Conservation (phyloP, 1,284 basidiomycete genomes). For the Cystobasidium pallidum region DNA sequence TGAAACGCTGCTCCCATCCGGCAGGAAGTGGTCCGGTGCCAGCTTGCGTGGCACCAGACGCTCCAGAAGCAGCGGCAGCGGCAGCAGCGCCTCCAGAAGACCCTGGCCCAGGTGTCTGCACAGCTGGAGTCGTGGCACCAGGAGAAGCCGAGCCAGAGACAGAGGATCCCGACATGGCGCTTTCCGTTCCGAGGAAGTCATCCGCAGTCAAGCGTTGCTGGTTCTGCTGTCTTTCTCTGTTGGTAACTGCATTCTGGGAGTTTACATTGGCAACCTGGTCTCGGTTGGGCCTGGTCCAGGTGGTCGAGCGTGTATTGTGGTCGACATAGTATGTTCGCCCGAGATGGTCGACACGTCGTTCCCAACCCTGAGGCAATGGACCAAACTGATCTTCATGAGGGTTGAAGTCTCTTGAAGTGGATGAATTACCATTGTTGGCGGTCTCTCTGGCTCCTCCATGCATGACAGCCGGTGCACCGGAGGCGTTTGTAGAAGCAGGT, state of each 20-base stretch:
- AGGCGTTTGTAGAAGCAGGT: constrained; percentile 14
- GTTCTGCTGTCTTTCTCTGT: constrained; percentile 34
- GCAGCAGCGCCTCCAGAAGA: constrained; percentile 46
- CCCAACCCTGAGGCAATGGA: constrained; percentile 88
- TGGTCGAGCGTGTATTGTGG: constrained; percentile 87
- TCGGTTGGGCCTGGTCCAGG: constrained; percentile 78
- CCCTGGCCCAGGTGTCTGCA: neutral
- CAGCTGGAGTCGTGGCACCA: constrained; percentile 59
- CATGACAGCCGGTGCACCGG: constrained; percentile 55
- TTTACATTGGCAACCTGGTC: constrained; percentile 35
- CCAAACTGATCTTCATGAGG: constrained; percentile 75
- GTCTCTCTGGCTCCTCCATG: constrained; percentile 34
- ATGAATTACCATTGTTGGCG: constrained; percentile 56
- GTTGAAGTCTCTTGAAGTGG: constrained; percentile 74
- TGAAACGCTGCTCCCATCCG: constrained; percentile 98
- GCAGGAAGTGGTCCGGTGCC: constrained; percentile 82
- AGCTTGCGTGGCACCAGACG: constrained; percentile 69
- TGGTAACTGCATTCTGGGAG: constrained; percentile 32
- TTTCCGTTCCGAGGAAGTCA: constrained; percentile 52
- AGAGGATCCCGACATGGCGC: constrained; percentile 50
- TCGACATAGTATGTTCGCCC: constrained; percentile 77
- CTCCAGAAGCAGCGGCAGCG: constrained; percentile 47
- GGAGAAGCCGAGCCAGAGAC: constrained; percentile 54
- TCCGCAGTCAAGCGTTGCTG: constrained; percentile 51
- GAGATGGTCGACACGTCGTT: constrained; percentile 84